phyloP scores from a whole-genome alignment of 257 asterid species.

The Nicotiana noctiflora region DNA sequence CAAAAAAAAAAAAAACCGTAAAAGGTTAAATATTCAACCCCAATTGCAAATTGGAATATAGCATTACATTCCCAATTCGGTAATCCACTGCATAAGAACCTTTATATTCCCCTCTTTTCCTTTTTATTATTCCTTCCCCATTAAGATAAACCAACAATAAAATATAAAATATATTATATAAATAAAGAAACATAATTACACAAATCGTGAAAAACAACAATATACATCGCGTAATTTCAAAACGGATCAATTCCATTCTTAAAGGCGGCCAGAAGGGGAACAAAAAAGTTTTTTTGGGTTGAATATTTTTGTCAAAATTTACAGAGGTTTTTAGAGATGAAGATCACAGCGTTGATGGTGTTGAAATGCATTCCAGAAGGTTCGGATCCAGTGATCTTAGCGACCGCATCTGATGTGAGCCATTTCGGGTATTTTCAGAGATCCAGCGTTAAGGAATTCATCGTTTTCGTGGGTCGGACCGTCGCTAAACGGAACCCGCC shows the following conservation, averaged over 20 bases:
- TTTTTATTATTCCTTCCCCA: too few species aligned
- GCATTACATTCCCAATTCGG: too few species aligned
- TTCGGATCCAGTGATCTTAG: slow-evolving; percentile 71
- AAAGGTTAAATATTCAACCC: too few species aligned
- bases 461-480: slow-evolving; percentile 76
- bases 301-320: background rate
- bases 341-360: slow-evolving; percentile 91
- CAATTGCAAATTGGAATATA: too few species aligned
- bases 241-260: background rate
- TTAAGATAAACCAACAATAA: too few species aligned
- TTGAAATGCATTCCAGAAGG: slow-evolving; percentile 54
- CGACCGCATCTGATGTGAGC: slow-evolving; percentile 62
- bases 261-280: background rate
- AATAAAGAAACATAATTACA: too few species aligned
- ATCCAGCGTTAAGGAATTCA: slow-evolving; percentile 66
- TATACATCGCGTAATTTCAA: background rate
- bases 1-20: too few species aligned
- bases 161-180: too few species aligned
- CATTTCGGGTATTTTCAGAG: slow-evolving; percentile 86
- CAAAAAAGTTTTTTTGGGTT: background rate
- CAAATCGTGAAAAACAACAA: background rate
- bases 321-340: slow-evolving; percentile 30
- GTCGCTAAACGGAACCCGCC: slow-evolving; percentile 75
- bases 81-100: too few species aligned
- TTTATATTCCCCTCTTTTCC: too few species aligned